Evolutionary conservation across 768 basidiomycete species (phyloP).

Genomic region (Gloeopeniophorella convolvens): DNA sequence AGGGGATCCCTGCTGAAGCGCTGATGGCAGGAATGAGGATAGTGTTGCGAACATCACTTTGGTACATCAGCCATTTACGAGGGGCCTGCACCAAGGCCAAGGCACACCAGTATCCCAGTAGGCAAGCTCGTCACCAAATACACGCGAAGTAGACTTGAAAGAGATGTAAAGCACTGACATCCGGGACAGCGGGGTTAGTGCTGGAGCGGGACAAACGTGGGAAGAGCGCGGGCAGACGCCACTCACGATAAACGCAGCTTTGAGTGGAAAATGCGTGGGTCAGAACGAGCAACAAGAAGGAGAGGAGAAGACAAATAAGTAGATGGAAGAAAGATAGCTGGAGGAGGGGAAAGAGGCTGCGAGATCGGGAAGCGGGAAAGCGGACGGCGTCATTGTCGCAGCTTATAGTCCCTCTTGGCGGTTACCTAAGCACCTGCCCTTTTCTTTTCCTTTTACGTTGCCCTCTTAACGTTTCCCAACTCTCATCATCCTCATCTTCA

Average conservation of each 20-base stretch:
- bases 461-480: no score
- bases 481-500: no score
- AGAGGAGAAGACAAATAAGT: background rate
- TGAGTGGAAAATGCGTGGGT: background rate
- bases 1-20: conserved; percentile 14
- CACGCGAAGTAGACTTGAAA: background rate
- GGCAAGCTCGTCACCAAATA: background rate
- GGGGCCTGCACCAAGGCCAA: background rate
- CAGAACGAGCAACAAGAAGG: background rate
- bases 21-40: conserved; percentile 15
- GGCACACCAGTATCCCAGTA: background rate
- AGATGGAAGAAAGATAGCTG: background rate
- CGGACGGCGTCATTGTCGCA: background rate
- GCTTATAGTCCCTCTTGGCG: no score
- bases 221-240: background rate
- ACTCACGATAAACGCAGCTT: background rate
- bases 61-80: background rate
- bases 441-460: no score
- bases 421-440: no score
- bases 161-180: conserved; percentile 4
- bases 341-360: background rate
- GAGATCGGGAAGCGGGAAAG: background rate
- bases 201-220: background rate
- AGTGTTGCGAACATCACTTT: conserved; percentile 16
- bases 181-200: conserved; percentile 1